phyloP scores from a whole-genome alignment of 2,329 filamentous ascomycete species.

The Orbilia blumenaviensis region DNA sequence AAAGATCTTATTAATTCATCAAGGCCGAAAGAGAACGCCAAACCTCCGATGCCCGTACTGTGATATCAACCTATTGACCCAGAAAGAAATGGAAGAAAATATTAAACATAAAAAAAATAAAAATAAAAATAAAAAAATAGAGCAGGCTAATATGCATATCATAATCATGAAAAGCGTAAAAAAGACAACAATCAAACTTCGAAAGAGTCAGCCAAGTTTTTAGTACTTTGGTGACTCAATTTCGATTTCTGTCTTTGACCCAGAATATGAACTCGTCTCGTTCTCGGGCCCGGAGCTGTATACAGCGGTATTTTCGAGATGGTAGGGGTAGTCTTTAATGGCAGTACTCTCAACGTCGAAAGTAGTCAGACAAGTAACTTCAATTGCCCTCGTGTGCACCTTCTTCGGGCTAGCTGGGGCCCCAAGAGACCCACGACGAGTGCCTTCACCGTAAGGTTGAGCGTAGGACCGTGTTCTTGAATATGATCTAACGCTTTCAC shows the following conservation, averaged over 20 bases:
- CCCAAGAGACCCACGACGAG: conserved; percentile 32
- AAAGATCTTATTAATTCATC: background rate
- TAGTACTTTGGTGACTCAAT: conserved; percentile 27
- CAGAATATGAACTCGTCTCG: conserved; percentile 50
- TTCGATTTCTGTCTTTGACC: conserved; percentile 42
- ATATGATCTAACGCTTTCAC: conserved; percentile 26
- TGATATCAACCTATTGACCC: conserved; percentile 1
- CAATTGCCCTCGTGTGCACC: conserved; percentile 20
- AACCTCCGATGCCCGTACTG: conserved; percentile 18
- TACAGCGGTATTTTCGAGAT: background rate
- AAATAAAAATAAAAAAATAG: background rate
- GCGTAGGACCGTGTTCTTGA: conserved; percentile 31
- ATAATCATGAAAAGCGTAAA: conserved; percentile 14
- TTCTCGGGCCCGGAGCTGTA: conserved; percentile 12
- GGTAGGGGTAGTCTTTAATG: conserved; percentile 44
- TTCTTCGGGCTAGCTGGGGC: conserved; percentile 38
- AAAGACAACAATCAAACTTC: conserved; percentile 5
- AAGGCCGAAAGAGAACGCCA: conserved; percentile 17
- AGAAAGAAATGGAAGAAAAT: background rate
- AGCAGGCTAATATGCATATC: conserved; percentile 47
- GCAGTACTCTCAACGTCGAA: conserved; percentile 46
- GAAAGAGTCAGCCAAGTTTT: background rate
- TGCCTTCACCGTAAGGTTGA: conserved; percentile 8
- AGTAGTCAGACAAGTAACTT: conserved; percentile 43
- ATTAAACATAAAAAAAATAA: background rate